These are phyloP conservation scores for Penicillium flavigenum DNA, from an alignment of 495 filamentous ascomycete species.

Conservation along the genomic window DNA sequence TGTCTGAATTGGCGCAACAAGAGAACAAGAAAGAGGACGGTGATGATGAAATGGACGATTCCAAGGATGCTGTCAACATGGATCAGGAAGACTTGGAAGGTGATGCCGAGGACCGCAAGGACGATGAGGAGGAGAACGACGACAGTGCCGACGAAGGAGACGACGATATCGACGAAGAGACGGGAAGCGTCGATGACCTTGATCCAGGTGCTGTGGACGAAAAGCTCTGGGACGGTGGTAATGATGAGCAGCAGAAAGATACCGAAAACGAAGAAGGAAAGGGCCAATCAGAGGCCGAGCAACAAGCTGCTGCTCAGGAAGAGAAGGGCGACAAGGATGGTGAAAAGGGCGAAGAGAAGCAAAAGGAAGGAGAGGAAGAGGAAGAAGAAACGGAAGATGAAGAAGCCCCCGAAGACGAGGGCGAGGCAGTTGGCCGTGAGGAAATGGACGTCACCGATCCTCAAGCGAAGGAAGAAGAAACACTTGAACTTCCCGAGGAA, in stretches of 20 bases:
- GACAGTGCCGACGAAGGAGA: constrained; percentile 53
- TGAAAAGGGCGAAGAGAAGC: constrained; percentile 43
- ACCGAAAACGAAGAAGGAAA: constrained; percentile 71
- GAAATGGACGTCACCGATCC: constrained; percentile 64
- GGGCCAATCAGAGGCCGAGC: constrained; percentile 61
- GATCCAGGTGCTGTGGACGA: constrained; percentile 90
- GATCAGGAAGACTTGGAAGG: constrained; percentile 74
- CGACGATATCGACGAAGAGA: constrained; percentile 80
- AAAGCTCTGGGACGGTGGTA: constrained; percentile 92
- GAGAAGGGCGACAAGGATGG: constrained; percentile 49
- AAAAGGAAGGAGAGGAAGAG: constrained; percentile 51
- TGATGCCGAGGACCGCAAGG: constrained; percentile 46
- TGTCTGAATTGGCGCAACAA: constrained; percentile 87
- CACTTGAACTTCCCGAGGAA: constrained; percentile 65
- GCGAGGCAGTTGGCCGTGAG: constrained; percentile 58
- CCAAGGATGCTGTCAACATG: constrained; percentile 91
- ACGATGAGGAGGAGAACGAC: constrained; percentile 65
- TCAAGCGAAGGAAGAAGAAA: constrained; percentile 70
- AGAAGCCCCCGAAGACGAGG: constrained; percentile 59
- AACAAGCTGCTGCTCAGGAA: constrained; percentile 60
- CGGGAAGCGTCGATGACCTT: constrained; percentile 83
- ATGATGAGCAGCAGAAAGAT: constrained; percentile 76
- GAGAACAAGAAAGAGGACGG: constrained; percentile 58
- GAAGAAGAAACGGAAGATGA: constrained; percentile 58
- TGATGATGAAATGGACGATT: constrained; percentile 65